phyloP scores from a whole-genome alignment of 192 early-diverging fungal genomes.

The Dissophora globulifera region DNA sequence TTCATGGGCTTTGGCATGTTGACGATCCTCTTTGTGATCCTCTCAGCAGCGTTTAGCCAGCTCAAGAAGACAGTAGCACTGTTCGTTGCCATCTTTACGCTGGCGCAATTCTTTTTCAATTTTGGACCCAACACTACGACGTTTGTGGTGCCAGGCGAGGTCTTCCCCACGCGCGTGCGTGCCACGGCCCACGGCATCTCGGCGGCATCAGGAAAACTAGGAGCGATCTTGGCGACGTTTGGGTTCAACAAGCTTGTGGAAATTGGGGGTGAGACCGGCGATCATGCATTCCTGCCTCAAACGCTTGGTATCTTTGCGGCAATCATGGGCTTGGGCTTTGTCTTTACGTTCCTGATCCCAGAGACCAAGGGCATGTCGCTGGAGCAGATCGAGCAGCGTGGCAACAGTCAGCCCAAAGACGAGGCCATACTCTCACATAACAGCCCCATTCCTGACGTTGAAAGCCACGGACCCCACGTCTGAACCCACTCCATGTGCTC shows the following conservation, averaged over 20 bases:
- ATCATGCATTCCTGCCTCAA: conserved; percentile 33
- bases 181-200: conserved; percentile 77
- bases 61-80: conserved; percentile 57
- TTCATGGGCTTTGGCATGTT: conserved; percentile 41
- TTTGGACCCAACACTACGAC: conserved; percentile 79
- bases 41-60: conserved; percentile 42
- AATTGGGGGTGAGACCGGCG: conserved; percentile 35
- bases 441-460: neutral
- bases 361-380: conserved; percentile 75
- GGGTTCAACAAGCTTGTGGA: conserved; percentile 52
- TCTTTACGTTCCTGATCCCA: conserved; percentile 66
- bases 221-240: conserved; percentile 66
- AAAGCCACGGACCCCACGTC: no score
- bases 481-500: no score
- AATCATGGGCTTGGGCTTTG: conserved; percentile 56
- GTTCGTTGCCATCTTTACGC: conserved; percentile 60
- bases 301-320: conserved; percentile 57
- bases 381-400: conserved; percentile 40
- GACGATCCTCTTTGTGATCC: conserved; percentile 54
- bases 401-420: neutral
- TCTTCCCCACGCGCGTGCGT: conserved; percentile 65
- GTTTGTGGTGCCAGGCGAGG: conserved; percentile 73
- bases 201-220: conserved; percentile 73
- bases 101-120: conserved; percentile 68
- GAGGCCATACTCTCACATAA: neutral